Evolutionary conservation across 108 stramenopile genomes (phyloP), one percentile per base, ranked within the genome.

Genomic region (Cyclotella baltica): DNA sequence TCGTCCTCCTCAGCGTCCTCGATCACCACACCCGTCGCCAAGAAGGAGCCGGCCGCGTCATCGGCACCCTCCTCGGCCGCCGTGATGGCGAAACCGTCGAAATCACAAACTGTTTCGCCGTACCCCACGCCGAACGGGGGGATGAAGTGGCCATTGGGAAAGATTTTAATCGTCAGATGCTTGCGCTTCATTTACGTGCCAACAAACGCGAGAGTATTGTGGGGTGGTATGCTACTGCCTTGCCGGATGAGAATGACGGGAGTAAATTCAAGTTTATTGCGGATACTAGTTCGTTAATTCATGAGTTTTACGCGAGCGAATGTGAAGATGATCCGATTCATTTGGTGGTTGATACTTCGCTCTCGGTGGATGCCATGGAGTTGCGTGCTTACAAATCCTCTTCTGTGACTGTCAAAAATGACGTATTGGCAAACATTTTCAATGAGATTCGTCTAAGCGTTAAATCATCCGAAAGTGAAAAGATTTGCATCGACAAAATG

Each of bases 131-230:
- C 53, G 94, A 95, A 75, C 88, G 89, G 31, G 94, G 91, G 5
- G 91, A 95, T 28, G 93, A 95, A 80, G 98, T 98, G 61, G 97
- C 97, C 69, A 96, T 99, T 72, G 97, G 97, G 52, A 96, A 97
- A 82, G 98, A 98, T 76, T 98, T 93, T 75, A 95, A 97, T 83
- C 93, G 92, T 56, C 86, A 90, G 70, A 93, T 96, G 95, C 76
- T 92, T 48, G 88, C 84, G 18, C 83, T 96, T 69, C 90, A 92
- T 69, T 62, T 85, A 29, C 85, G 86, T 52, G 87, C 88, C 23
- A 97, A 98, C 84, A 68, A 81, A 27, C 93, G 92, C 72, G 97
- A 98, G 75, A 79, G 82, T n/a, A 90, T 99, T 48, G 94, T 99
- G 6, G 98, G 98, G 48, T 99, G 98, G 98, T 99, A 95, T 77